Percentiles rank a stretch among this genome's conserved stretches.
These are phyloP conservation scores for Ascocoryne sarcoides DNA, from an alignment of 2,329 filamentous ascomycete genomes.

Conservation along the genomic window DNA sequence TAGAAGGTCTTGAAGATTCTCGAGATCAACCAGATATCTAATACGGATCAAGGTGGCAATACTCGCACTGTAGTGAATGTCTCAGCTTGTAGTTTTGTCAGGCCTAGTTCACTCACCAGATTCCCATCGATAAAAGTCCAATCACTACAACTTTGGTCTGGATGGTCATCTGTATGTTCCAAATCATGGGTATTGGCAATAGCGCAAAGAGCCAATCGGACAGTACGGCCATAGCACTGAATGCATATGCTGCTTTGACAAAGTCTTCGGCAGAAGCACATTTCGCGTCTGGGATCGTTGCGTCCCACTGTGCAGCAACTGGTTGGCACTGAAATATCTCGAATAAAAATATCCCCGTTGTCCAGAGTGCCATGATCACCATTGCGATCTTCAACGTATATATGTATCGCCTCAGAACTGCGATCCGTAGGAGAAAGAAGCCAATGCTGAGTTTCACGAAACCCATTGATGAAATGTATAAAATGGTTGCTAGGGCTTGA, in stretches of 20 bases:
- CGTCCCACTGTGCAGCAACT: slow-evolving; percentile 41
- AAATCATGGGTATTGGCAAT: slow-evolving; percentile 35
- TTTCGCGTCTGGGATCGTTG: slow-evolving; percentile 7
- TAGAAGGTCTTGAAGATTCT: slow-evolving; percentile 8
- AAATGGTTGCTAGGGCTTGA: slow-evolving; percentile 35
- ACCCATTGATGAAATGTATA: slow-evolving; percentile 14
- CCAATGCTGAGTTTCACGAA: slow-evolving; percentile 17
- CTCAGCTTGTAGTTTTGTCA: background rate
- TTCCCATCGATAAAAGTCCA: slow-evolving; percentile 13
- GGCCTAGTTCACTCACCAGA: slow-evolving; percentile 9
- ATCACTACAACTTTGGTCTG: slow-evolving; percentile 32
- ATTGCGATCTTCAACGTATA: slow-evolving; percentile 40
- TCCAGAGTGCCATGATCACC: slow-evolving; percentile 40
- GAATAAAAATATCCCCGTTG: slow-evolving; percentile 36
- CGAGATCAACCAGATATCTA: slow-evolving; percentile 12
- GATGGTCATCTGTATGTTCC: slow-evolving; percentile 29
- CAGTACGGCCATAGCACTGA: slow-evolving; percentile 36
- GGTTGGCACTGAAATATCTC: slow-evolving; percentile 18
- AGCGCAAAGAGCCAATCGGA: slow-evolving; percentile 40
- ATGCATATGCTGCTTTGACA: slow-evolving; percentile 22
- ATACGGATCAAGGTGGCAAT: slow-evolving; percentile 45
- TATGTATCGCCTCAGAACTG: slow-evolving; percentile 36
- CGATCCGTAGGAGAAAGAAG: slow-evolving; percentile 43
- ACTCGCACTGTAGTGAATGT: slow-evolving; percentile 35
- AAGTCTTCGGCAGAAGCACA: slow-evolving; percentile 7